Evolutionary conservation across 179 eudicot species (phyloP), one percentile per base, ranked within the genome.

Genomic region (Silene noctiflora): DNA sequence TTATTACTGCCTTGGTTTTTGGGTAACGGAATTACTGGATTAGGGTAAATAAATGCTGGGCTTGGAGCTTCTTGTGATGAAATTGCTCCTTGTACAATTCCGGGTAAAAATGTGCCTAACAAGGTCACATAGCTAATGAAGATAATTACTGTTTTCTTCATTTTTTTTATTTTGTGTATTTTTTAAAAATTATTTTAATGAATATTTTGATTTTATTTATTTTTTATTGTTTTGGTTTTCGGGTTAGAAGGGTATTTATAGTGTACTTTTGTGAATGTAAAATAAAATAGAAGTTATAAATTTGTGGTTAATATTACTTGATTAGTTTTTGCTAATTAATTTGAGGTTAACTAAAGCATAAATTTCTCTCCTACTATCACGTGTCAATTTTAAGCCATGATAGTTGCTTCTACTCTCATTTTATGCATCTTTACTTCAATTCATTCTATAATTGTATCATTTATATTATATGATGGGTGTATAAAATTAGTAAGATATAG

Each of bases 1-100:
- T 31, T 65, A 4, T 65, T 65, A 65, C 46, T 39, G 4, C 24
- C 63, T 55, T 71, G 75, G 75, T 25, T 71, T 71, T 71, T 71
- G 17, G 75, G 46, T 4, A 71, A 3, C 3, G 75, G 75, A 71
- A 71, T 71, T 25, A 71, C 75, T 1, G 75, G 75, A 61, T 71
- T 71, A 2, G 75, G 75, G 75, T 71, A 71, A 71, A 71, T 71
- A 71, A 71, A 71, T 9, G 75, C 17, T 1, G 75, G 75, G 33
- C 75, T 71, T 55, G n/a, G 33, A 12, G 33, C 63, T 53, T 27
- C 25, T 25, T 29, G 16, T 48, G 60, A 22, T 70, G 31, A 6
- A 16, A 6, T 19, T 69, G 24, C 5, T 42, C 35, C 74, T 53
- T 12, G 44, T 3, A 8, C 74, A 4, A 24, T 22, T 5, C 12